Evolutionary conservation across 331 rosid genomes (phyloP).

Genomic region (Malus hybrid): DNA sequence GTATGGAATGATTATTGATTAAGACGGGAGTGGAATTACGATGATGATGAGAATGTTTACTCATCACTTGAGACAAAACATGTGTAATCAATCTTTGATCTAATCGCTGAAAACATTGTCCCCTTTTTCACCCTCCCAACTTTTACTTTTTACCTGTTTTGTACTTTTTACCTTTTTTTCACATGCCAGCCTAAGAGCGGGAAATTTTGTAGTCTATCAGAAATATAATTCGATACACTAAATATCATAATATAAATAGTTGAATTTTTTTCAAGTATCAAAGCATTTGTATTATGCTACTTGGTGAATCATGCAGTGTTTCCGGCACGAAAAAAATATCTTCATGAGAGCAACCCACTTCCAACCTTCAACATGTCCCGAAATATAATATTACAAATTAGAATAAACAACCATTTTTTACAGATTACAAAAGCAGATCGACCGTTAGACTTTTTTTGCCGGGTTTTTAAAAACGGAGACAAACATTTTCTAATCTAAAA

Average conservation of each 20-base stretch:
- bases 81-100: background rate
- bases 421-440: background rate
- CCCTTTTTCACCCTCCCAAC: background rate
- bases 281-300: too few species aligned
- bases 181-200: background rate
- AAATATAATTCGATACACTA: accelerated
- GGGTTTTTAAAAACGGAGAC: background rate
- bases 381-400: background rate
- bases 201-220: too few species aligned
- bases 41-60: background rate
- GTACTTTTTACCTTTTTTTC: background rate
- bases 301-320: too few species aligned
- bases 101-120: background rate
- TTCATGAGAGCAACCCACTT: background rate
- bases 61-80: conserved; percentile 1
- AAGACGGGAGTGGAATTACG: background rate
- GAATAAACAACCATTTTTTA: background rate
- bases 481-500: conserved; percentile 14
- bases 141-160: background rate
- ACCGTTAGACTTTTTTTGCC: background rate
- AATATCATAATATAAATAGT: too few species aligned
- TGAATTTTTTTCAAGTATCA: too few species aligned
- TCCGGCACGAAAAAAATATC: too few species aligned
- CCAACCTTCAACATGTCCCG: background rate
- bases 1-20: background rate